These are phyloP conservation scores for Pyrus bretschneideri DNA, from an alignment of 306 rosid genomes.

Conservation along the genomic window DNA sequence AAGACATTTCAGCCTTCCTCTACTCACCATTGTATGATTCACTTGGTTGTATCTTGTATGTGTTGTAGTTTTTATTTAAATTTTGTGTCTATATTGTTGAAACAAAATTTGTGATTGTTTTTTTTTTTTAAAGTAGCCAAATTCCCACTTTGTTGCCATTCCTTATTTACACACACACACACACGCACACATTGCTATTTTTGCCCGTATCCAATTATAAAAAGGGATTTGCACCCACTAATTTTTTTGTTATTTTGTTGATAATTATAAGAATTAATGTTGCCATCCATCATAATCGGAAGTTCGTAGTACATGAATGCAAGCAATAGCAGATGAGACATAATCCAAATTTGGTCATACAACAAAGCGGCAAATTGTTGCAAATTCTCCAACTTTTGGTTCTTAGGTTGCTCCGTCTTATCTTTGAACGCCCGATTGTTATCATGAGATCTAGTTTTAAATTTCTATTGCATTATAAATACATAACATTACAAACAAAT, in stretches of 20 bases:
- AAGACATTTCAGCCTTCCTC: no score
- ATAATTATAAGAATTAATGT: conserved; percentile 1
- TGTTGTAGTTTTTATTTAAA: not conserved
- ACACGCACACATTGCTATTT: not conserved
- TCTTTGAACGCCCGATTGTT: not conserved
- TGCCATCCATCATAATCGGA: conserved; percentile 8
- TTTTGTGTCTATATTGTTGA: not conserved
- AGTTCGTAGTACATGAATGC: not conserved
- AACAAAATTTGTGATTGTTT: not conserved
- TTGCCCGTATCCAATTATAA: not conserved
- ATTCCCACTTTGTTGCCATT: not conserved
- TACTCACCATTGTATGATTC: no score
- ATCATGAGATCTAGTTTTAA: no score
- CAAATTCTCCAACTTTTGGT: not conserved
- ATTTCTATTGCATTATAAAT: no score
- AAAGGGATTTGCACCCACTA: not conserved
- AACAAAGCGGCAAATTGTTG: conserved; percentile 30
- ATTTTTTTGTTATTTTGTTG: not conserved
- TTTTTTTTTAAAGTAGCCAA: conserved; percentile 3
- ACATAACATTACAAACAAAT: not conserved
- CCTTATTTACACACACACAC: not conserved
- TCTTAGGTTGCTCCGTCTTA: not conserved
- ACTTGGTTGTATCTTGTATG: not conserved
- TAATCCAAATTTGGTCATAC: conserved; percentile 21
- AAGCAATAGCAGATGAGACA: conserved; percentile 15